Evolutionary conservation across 73 alveolate genomes (phyloP), one percentile per base, ranked within the genome.

Genomic region (Blepharisma japonicum): DNA sequence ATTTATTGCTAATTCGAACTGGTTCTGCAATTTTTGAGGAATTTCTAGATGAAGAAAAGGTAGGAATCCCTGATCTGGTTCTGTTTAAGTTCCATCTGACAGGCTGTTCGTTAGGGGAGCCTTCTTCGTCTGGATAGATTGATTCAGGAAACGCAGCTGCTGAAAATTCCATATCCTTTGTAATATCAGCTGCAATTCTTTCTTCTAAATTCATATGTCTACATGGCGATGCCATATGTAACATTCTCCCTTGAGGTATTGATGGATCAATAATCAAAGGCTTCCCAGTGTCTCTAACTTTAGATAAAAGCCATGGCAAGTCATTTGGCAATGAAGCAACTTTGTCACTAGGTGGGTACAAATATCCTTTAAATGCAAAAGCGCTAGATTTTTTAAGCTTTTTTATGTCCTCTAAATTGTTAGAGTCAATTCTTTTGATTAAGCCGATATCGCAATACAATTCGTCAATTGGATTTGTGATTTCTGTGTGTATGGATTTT

Each of bases 201-300:
- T 61, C 49, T 18, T 61, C 74, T 8, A 61, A 39, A 20, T 14
- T 18, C 23, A 14, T 39, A 20, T 14, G 74, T 25, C 74, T 0
- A 2, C n/a, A 61, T 14, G 74, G 74, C 5, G 74, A 61, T 14
- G 74, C 74, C 74, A 61, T 61, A 61, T 61, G 23, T 48, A 61
- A 5, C 74, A 61, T 18, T 39, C 74, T 61, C 14, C 47, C 47
- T 8, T 61, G 47, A 61, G 74, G 74, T n/a, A 61, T 8, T 14
- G 74, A 14, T 25, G 74, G 50, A 61, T 61, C 74, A 61, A 61
- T 61, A 61, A 61, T 14, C 14, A 61, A 25, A 18, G 38, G 38
- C 47, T 14, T 14, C 18, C 74, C 74, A 2, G 74, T 61, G 2
- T 14, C 18, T n/a, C 74, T 25, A 39, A n/a, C 14, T 5, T 61